Evolutionary conservation across 106 monocot genomes (phyloP).

Genomic region (Acorus gramineus): DNA sequence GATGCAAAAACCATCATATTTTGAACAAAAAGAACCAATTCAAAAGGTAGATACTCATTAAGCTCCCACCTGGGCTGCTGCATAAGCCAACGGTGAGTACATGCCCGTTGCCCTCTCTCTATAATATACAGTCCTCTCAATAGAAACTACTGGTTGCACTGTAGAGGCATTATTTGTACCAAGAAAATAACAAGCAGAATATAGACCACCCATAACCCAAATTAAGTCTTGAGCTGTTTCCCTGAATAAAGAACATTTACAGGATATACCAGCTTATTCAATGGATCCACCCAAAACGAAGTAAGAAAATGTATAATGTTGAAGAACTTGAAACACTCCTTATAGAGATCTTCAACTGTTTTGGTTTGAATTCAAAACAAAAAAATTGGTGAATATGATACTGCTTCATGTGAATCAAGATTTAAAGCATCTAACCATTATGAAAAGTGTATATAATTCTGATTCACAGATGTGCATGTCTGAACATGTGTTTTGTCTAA

Average conservation of each 20-base stretch:
- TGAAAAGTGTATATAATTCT: no score
- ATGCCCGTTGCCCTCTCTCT: constrained; percentile 54
- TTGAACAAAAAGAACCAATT: constrained; percentile 6
- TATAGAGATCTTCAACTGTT: no score
- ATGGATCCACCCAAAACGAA: neutral
- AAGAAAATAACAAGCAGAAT: constrained; percentile 54
- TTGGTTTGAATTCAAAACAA: no score
- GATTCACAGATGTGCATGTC: no score
- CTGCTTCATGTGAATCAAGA: no score
- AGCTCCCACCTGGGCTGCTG: constrained; percentile 39
- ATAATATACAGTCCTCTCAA: constrained; percentile 63
- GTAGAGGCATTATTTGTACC: constrained; percentile 49
- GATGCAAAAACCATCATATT: neutral
- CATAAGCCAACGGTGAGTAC: constrained; percentile 76
- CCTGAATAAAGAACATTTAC: constrained; percentile 3
- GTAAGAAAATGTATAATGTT: no score
- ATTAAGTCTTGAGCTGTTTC: constrained; percentile 29
- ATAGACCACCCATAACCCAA: constrained; percentile 42
- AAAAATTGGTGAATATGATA: no score
- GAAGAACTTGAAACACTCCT: no score
- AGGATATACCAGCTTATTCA: neutral
- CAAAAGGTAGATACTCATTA: no score
- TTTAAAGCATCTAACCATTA: no score
- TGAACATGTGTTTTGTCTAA: no score
- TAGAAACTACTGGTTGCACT: constrained; percentile 47